A percentile compares a stretch with the other conserved stretches of the same genome.
These are phyloP conservation scores for Phtheirospermum japonicum DNA, from an alignment of 257 asterid species.

Conservation along the genomic window DNA sequence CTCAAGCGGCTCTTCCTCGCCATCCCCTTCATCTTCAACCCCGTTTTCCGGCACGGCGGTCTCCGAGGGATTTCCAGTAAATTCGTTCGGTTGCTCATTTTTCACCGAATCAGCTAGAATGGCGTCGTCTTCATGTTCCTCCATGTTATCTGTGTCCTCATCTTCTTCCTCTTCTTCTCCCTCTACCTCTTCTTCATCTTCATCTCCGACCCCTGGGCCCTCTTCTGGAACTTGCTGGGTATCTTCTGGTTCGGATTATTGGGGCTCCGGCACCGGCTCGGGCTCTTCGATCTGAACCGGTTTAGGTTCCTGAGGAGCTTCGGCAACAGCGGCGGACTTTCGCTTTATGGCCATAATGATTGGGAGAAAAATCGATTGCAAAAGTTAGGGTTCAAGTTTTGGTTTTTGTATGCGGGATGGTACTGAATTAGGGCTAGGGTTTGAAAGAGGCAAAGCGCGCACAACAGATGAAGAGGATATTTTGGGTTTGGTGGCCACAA, in stretches of 20 bases:
- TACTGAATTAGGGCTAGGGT: conserved; percentile 26
- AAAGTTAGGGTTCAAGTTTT: conserved; percentile 28
- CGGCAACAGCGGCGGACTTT: no score
- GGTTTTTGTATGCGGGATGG: not conserved
- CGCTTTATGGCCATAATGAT: conserved; percentile 52
- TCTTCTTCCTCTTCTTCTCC: conserved; percentile 25
- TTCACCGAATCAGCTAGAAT: conserved; percentile 15
- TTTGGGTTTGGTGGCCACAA: not conserved
- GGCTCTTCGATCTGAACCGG: conserved; percentile 11
- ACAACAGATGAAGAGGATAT: not conserved
- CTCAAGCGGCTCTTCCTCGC: conserved; percentile 48
- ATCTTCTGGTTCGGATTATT: no score
- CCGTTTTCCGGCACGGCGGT: conserved; percentile 32
- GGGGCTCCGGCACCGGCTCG: conserved; percentile 29
- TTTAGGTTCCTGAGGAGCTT: conserved; percentile 29
- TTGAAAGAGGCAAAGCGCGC: not conserved
- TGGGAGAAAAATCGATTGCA: conserved; percentile 17
- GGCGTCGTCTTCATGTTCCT: no score
- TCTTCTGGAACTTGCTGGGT: no score
- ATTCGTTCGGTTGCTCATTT: conserved; percentile 20
- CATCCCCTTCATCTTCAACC: conserved; percentile 27
- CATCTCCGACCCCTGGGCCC: conserved; percentile 5
- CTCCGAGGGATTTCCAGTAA: conserved; percentile 17
- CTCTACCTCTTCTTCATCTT: not conserved
- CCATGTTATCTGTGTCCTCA: conserved; percentile 28